These are phyloP conservation scores for Carnegiea gigantea DNA, from an alignment of 179 eudicot genomes.

Conservation along the genomic window DNA sequence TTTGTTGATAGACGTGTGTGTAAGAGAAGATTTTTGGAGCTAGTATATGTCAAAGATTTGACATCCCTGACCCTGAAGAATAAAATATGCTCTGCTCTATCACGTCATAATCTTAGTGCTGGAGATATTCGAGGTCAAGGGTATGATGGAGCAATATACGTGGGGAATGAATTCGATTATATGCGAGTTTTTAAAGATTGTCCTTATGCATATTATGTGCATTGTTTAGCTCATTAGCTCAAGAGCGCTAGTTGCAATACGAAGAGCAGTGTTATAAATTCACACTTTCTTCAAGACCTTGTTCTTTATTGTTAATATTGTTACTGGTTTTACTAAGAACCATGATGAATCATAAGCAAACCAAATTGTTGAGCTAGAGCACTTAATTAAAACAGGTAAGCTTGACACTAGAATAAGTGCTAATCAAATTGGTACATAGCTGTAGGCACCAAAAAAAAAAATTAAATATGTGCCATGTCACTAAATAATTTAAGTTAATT, in stretches of 20 bases:
- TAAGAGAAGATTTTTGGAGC: too few species aligned
- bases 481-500: too few species aligned
- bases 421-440: conserved; percentile 5
- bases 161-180: not conserved
- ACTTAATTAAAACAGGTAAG: not conserved
- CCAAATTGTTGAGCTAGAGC: not conserved
- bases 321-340: not conserved
- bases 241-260: not conserved
- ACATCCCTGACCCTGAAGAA: not conserved
- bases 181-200: not conserved
- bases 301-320: not conserved
- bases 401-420: not conserved
- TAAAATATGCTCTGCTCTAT: too few species aligned
- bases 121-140: not conserved
- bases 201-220: not conserved
- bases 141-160: not conserved
- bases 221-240: not conserved
- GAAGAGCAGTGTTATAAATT: not conserved
- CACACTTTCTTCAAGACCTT: too few species aligned
- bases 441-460: too few species aligned
- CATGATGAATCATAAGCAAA: not conserved
- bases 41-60: not conserved
- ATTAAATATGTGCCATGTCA: too few species aligned
- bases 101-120: not conserved
- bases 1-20: not conserved